These are phyloP conservation scores for Pythium phragmitis DNA, from an alignment of 352 stramenopile genomes.

Conservation along the genomic window DNA sequence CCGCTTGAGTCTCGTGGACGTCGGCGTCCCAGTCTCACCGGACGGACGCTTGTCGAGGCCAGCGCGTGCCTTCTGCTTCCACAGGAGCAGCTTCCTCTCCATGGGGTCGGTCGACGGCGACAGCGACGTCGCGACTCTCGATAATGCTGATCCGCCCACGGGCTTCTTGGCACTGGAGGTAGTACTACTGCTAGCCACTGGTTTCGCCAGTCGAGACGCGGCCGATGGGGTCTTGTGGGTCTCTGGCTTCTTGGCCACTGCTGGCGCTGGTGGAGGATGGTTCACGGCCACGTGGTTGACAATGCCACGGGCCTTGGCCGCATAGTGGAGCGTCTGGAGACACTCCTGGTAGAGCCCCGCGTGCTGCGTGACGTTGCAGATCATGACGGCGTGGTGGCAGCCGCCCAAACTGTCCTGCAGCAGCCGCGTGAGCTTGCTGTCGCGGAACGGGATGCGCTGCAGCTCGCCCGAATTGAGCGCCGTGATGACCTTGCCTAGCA, in stretches of 20 bases:
- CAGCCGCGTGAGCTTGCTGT: slow-evolving; percentile 74
- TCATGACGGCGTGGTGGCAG: slow-evolving; percentile 42
- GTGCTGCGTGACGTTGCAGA: slow-evolving; percentile 38
- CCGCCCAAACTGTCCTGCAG: slow-evolving; percentile 53
- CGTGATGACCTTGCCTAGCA: slow-evolving; percentile 75
- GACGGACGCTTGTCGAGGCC: slow-evolving; percentile 9
- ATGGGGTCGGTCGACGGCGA: slow-evolving; percentile 8
- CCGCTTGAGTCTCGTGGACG: slow-evolving; percentile 22
- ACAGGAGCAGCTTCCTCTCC: slow-evolving; percentile 21
- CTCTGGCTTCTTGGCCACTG: slow-evolving; percentile 1
- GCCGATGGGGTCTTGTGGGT: background rate
- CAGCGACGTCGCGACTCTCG: background rate
- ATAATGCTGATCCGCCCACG: background rate
- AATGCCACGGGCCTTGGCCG: slow-evolving; percentile 36
- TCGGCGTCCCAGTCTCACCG: background rate
- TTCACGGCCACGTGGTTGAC: slow-evolving; percentile 31
- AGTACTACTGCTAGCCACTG: background rate
- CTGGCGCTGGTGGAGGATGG: background rate
- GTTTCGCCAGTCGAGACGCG: background rate
- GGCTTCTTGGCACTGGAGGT: slow-evolving; percentile 6
- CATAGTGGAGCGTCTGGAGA: slow-evolving; percentile 44
- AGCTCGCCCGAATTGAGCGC: slow-evolving; percentile 63
- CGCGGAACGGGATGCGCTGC: slow-evolving; percentile 68
- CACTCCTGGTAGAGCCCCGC: slow-evolving; percentile 33
- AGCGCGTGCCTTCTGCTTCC: slow-evolving; percentile 9